Evolutionary conservation across 495 filamentous ascomycete species (phyloP).

Genomic region (Chaetomidium leptoderma): DNA sequence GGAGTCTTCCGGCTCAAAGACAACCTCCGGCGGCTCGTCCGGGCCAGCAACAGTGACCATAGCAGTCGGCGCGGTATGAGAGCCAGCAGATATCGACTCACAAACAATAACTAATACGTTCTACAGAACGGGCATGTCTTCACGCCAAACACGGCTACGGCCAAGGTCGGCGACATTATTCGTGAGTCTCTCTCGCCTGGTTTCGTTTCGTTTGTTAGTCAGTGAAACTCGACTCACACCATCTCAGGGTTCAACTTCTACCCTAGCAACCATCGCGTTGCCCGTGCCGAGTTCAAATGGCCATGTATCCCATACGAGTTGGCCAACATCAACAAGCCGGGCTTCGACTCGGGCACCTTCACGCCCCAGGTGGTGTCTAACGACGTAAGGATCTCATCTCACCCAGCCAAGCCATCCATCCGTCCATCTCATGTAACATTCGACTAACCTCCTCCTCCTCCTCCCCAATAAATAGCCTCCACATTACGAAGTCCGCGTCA

Average conservation of each 20-base stretch:
- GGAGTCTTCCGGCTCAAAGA: background rate
- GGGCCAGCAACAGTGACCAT: conserved; percentile 26
- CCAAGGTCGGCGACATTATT: conserved; percentile 39
- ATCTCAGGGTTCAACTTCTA: conserved; percentile 52
- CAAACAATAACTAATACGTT: conserved; percentile 6
- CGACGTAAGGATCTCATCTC: conserved; percentile 29
- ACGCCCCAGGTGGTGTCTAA: conserved; percentile 34
- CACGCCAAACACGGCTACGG: conserved; percentile 30
- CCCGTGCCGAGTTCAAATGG: conserved; percentile 48
- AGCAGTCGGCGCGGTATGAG: conserved; percentile 33
- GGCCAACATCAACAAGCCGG: conserved; percentile 34
- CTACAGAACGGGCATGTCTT: conserved; percentile 34
- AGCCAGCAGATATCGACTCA: background rate
- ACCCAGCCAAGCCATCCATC: background rate
- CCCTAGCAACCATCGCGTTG: conserved; percentile 56
- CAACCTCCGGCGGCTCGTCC: conserved; percentile 16
- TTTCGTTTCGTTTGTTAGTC: background rate
- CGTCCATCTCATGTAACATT: background rate
- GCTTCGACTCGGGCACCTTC: conserved; percentile 48
- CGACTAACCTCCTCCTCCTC: too few relatives aligned
- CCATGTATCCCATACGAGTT: conserved; percentile 59
- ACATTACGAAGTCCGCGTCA: conserved; percentile 47
- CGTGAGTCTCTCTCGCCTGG: conserved; percentile 26
- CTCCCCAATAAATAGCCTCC: background rate
- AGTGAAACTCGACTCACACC: conserved; percentile 2